Percentiles rank a stretch among this genome's conserved stretches.
Evolutionary conservation across 2,329 filamentous ascomycete species (phyloP).

Genomic region (Cercospora canescens): DNA sequence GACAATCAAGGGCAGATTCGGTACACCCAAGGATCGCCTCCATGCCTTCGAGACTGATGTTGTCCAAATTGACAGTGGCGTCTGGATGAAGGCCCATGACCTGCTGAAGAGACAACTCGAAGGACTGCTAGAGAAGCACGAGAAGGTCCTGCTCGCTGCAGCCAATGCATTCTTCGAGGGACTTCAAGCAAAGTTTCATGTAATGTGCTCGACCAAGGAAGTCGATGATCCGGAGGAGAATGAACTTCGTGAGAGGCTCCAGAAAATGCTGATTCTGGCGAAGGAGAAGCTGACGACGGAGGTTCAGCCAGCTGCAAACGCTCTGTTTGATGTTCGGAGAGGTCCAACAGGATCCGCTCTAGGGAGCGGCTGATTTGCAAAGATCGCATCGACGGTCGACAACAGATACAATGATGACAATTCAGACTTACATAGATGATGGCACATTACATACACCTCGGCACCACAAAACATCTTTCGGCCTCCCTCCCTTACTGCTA

Average conservation of each 20-base stretch:
- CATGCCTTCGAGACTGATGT: neutral
- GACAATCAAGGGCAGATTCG: neutral
- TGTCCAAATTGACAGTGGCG: neutral
- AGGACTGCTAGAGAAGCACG: neutral
- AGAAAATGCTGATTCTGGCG: neutral
- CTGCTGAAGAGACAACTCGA: neutral
- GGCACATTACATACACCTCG: no score
- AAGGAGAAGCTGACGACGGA: neutral
- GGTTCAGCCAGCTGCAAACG: neutral
- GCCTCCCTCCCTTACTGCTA: no score
- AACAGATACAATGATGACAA: no score
- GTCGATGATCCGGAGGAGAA: neutral
- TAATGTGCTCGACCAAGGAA: neutral
- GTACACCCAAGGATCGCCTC: neutral
- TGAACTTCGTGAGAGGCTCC: neutral
- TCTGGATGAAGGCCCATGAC: neutral
- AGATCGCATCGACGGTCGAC: no score
- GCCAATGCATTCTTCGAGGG: neutral
- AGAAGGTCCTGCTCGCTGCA: neutral
- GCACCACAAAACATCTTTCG: no score
- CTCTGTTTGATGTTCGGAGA: neutral
- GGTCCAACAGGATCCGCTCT: neutral
- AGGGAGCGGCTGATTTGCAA: no score
- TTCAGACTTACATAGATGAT: no score
- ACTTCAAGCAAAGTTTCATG: neutral